Evolutionary conservation across 495 filamentous ascomycete genomes (phyloP).

Genomic region (Bryoglossum gracile): DNA sequence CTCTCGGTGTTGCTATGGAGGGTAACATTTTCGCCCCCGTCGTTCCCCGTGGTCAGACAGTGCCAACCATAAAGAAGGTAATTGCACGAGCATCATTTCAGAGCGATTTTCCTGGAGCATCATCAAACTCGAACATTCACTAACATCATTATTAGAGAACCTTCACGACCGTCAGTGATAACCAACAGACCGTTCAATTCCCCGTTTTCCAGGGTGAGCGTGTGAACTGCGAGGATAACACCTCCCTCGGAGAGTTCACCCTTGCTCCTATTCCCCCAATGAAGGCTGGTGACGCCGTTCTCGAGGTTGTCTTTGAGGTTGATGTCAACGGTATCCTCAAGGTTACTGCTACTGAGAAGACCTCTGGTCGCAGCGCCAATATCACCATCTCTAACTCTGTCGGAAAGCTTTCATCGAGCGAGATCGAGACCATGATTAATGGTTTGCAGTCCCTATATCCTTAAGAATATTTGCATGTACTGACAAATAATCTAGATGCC

Average conservation of each 20-base stretch:
- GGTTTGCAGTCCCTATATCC: conserved; percentile 43
- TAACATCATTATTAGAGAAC: conserved; percentile 38
- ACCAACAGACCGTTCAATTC: conserved; percentile 96
- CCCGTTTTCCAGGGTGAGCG: conserved; percentile 98
- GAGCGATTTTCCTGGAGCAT: neutral
- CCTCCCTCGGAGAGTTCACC: conserved; percentile 96
- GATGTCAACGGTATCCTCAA: conserved; percentile 99
- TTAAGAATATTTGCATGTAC: neutral
- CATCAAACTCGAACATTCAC: conserved; percentile 6
- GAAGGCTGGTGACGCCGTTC: conserved; percentile 79
- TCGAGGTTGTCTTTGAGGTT: conserved; percentile 98
- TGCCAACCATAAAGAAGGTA: conserved; percentile 95
- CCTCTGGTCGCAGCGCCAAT: conserved; percentile 94
- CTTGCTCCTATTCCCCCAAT: conserved; percentile 93
- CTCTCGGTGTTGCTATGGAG: conserved; percentile 99
- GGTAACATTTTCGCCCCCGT: conserved; percentile 99
- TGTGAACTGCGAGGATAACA: conserved; percentile 99
- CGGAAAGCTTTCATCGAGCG: conserved; percentile 87
- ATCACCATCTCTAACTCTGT: conserved; percentile 99
- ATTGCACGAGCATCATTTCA: conserved; percentile 22
- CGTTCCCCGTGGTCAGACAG: conserved; percentile 83
- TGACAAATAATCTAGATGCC: conserved; percentile 46
- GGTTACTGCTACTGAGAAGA: conserved; percentile 99
- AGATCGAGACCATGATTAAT: conserved; percentile 97
- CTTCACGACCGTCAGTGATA: conserved; percentile 93